Percentiles rank a stretch among this genome's conserved stretches.
These are phyloP conservation scores for Pyricularia grisea DNA, from an alignment of 2,329 filamentous ascomycete genomes.

Conservation along the genomic window DNA sequence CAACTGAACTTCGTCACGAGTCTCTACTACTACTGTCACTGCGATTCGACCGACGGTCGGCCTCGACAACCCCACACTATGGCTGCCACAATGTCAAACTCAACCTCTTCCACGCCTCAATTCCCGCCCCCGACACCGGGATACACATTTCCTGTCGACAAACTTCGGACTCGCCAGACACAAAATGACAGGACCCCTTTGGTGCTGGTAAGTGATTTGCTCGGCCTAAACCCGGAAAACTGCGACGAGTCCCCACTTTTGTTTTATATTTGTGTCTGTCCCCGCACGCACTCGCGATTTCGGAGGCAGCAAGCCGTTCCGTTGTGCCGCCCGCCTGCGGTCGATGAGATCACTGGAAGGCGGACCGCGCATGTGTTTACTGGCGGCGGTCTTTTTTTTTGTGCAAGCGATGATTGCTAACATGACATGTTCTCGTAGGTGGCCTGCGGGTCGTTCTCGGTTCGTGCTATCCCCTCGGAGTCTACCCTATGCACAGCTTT, in stretches of 20 bases:
- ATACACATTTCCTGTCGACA: constrained; percentile 4
- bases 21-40: not conserved
- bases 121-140: constrained; percentile 14
- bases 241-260: not conserved
- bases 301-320: not conserved
- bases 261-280: not conserved
- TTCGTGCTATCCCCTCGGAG: not conserved
- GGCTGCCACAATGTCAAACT: not conserved
- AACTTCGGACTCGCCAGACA: constrained; percentile 4
- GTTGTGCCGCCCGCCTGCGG: not conserved
- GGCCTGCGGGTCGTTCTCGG: constrained; percentile 5
- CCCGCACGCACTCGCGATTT: not conserved
- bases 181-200: constrained; percentile 5
- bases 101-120: not conserved
- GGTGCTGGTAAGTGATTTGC: constrained; percentile 3
- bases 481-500: not conserved
- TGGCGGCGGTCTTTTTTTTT: not conserved
- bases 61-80: not conserved
- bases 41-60: not conserved
- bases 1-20: not conserved
- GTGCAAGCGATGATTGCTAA: not conserved
- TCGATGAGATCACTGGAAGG: not conserved
- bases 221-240: not conserved
- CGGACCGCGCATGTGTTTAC: not conserved
- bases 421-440: not conserved